Evolutionary conservation across 192 early-diverging fungal species (phyloP).

Genomic region (Coemansia sp.): DNA sequence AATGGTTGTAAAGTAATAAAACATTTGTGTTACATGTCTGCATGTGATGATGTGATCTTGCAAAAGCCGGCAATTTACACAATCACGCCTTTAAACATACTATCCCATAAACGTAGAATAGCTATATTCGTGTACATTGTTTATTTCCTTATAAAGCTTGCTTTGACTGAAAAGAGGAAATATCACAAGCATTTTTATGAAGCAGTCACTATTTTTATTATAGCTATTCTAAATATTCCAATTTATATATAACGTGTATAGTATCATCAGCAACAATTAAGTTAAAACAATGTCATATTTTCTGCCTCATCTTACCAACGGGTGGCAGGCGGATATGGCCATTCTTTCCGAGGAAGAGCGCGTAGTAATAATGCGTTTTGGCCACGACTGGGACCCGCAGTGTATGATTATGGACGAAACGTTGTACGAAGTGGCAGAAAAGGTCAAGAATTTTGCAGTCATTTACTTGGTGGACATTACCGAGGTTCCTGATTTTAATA

Average conservation of each 20-base stretch:
- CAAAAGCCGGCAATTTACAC: no score
- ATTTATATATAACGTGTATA: neutral
- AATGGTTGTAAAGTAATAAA: no score
- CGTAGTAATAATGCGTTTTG: conserved; percentile 96
- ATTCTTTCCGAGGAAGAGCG: conserved; percentile 97
- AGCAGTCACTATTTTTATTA: no score
- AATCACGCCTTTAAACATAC: neutral
- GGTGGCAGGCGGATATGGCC: conserved; percentile 99
- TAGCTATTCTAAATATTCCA: neutral
- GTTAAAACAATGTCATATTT: conserved; percentile 45
- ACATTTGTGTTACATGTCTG: no score
- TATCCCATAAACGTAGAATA: neutral
- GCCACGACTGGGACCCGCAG: conserved; percentile 91
- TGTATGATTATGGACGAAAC: conserved; percentile 99
- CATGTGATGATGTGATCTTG: no score
- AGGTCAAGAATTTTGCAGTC: conserved; percentile 98
- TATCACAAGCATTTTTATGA: no score
- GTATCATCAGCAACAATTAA: neutral
- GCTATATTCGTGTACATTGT: neutral
- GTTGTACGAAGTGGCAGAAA: conserved; percentile 88
- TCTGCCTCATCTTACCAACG: conserved; percentile 52
- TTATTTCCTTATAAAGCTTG: no score
- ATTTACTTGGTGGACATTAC: conserved; percentile 95
- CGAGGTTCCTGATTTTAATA: conserved; percentile 91
- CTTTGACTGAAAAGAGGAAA: no score